These are phyloP conservation scores for Arthroderma uncinatum DNA, from an alignment of 2,329 filamentous ascomycete species.

Conservation along the genomic window DNA sequence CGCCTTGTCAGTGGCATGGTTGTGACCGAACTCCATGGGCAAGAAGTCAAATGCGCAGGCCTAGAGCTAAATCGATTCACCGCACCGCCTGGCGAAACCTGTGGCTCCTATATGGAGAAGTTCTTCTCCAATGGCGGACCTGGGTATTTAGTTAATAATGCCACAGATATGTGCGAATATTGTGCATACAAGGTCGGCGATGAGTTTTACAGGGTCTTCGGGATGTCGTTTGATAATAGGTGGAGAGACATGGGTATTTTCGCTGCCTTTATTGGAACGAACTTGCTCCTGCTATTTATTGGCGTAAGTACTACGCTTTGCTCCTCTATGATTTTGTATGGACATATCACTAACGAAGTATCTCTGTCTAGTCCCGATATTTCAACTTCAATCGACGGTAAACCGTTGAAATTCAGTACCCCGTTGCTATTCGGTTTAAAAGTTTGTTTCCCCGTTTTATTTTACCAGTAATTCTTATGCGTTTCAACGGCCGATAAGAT, in stretches of 20 bases:
- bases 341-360: slow-evolving; percentile 9
- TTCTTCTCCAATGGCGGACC: slow-evolving; percentile 37
- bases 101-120: slow-evolving; percentile 39
- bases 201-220: slow-evolving; percentile 61
- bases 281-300: slow-evolving; percentile 54
- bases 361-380: slow-evolving; percentile 28
- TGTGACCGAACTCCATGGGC: slow-evolving; percentile 25
- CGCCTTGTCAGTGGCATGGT: slow-evolving; percentile 41
- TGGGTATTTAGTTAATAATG: slow-evolving; percentile 38
- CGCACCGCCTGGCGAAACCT: slow-evolving; percentile 54
- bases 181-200: slow-evolving; percentile 67
- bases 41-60: slow-evolving; percentile 23
- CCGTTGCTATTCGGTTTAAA: no score
- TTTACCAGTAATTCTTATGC: not conserved
- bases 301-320: slow-evolving; percentile 37
- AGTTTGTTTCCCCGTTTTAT: not conserved
- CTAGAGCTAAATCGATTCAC: slow-evolving; percentile 26
- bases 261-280: slow-evolving; percentile 63
- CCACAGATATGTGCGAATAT: slow-evolving; percentile 40
- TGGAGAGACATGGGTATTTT: slow-evolving; percentile 81
- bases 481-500: not conserved
- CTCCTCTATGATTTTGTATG: not conserved
- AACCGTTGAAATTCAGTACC: not conserved
- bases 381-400: slow-evolving; percentile 36
- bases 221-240: slow-evolving; percentile 54